phyloP scores from a whole-genome alignment of 495 filamentous ascomycete species.

The Darksidea phi region DNA sequence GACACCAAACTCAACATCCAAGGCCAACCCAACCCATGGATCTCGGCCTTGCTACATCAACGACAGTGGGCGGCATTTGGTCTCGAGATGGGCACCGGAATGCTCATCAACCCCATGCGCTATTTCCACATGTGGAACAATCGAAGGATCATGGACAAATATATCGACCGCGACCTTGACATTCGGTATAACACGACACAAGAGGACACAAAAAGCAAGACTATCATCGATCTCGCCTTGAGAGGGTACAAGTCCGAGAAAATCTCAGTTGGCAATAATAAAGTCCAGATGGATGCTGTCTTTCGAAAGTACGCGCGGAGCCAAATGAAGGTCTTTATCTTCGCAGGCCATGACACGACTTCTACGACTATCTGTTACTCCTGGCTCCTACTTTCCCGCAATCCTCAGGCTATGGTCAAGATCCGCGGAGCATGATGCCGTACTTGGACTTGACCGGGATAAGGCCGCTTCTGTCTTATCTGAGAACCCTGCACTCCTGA shows the following conservation, averaged over 20 bases:
- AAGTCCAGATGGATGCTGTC: not conserved
- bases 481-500: not conserved
- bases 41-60: not conserved
- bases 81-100: not conserved
- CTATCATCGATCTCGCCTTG: not conserved
- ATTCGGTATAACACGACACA: not conserved
- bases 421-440: slow-evolving; percentile 34
- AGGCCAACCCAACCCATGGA: not conserved
- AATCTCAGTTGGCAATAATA: not conserved
- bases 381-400: slow-evolving; percentile 37
- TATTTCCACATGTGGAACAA: not conserved
- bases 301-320: not conserved
- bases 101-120: not conserved
- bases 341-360: slow-evolving; percentile 53
- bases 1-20: not conserved
- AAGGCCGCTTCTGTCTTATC: slow-evolving; percentile 46
- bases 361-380: slow-evolving; percentile 43
- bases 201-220: not conserved
- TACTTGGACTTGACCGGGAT: not conserved
- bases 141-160: not conserved
- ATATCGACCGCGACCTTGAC: not conserved
- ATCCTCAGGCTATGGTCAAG: slow-evolving; percentile 44
- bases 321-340: slow-evolving; percentile 40
- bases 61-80: not conserved
- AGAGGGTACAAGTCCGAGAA: not conserved